Conservation (phyloP, 805 yeast species). For the Saccharomycopsis javanensis region DNA sequence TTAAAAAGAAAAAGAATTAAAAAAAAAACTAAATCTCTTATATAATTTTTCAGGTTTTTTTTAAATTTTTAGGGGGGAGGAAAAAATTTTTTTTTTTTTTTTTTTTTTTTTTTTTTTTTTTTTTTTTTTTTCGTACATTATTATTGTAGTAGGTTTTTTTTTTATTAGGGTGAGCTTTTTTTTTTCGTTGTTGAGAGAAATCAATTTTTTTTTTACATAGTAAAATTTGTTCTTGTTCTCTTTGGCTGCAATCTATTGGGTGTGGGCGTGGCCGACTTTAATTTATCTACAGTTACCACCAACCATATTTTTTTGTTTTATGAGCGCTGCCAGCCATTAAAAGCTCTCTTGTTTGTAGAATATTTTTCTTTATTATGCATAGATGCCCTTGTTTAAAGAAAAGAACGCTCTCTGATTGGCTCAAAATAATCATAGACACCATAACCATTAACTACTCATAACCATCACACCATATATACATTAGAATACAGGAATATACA, state of each 20-base stretch:
- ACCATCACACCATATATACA: neutral
- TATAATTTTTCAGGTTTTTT: conserved; percentile 1
- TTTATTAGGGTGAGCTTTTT: neutral
- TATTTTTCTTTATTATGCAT: neutral
- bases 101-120: neutral
- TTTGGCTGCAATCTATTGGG: conserved; percentile 1
- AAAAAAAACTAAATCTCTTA: neutral
- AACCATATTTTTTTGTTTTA: neutral
- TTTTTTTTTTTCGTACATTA: neutral
- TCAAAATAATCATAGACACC: neutral
- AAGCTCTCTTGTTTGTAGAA: neutral
- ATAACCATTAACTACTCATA: neutral
- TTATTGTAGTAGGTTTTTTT: neutral
- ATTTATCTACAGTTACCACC: neutral
- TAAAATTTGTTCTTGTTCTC: neutral
- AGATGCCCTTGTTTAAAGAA: neutral
- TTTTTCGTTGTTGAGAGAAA: neutral
- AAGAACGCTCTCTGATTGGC: neutral
- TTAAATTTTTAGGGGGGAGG: neutral
- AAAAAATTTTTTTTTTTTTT: neutral
- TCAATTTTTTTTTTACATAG: neutral
- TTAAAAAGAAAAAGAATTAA: neutral
- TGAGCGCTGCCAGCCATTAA: neutral
- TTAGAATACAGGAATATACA: neutral
- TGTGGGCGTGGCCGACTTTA: conserved; percentile 1